These are phyloP conservation scores for Ascochyta pisi DNA, from an alignment of 2,329 filamentous ascomycete species.

Conservation along the genomic window DNA sequence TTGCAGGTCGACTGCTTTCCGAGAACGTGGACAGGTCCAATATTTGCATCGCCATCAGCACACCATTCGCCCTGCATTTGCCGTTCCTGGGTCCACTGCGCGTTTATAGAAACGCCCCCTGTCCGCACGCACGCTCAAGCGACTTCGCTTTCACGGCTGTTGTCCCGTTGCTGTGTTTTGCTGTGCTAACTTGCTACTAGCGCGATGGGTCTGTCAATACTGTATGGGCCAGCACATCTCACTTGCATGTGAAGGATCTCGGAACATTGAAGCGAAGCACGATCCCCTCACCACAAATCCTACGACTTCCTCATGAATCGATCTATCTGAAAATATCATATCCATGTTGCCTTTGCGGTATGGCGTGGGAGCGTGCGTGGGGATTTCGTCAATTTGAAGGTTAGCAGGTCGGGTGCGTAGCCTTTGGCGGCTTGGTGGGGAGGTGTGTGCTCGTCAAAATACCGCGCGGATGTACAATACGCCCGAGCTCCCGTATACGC, in stretches of 20 bases:
- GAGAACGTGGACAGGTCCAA: background rate
- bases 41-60: background rate
- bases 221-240: slow-evolving; percentile 16
- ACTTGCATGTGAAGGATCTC: slow-evolving; percentile 16
- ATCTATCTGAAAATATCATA: background rate
- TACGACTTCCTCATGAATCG: slow-evolving; percentile 1
- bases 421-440: slow-evolving; percentile 15
- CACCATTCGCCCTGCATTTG: slow-evolving; percentile 4
- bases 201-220: slow-evolving; percentile 16
- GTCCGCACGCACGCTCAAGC: slow-evolving; percentile 9
- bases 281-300: slow-evolving; percentile 7
- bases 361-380: slow-evolving; percentile 8
- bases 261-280: slow-evolving; percentile 20
- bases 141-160: slow-evolving; percentile 5
- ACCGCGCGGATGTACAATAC: slow-evolving; percentile 8
- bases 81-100: slow-evolving; percentile 11
- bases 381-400: slow-evolving; percentile 3
- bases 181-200: slow-evolving; percentile 6
- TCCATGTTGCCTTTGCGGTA: slow-evolving; percentile 2
- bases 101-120: slow-evolving; percentile 12
- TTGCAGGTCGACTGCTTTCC: background rate
- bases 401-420: slow-evolving; percentile 16
- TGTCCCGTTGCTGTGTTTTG: slow-evolving; percentile 1
- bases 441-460: slow-evolving; percentile 4
- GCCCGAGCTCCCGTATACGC: slow-evolving; percentile 17